Conservation (phyloP, 225 moss, liverwort and hornwort species). For the Antitrichia curtipendula region DNA sequence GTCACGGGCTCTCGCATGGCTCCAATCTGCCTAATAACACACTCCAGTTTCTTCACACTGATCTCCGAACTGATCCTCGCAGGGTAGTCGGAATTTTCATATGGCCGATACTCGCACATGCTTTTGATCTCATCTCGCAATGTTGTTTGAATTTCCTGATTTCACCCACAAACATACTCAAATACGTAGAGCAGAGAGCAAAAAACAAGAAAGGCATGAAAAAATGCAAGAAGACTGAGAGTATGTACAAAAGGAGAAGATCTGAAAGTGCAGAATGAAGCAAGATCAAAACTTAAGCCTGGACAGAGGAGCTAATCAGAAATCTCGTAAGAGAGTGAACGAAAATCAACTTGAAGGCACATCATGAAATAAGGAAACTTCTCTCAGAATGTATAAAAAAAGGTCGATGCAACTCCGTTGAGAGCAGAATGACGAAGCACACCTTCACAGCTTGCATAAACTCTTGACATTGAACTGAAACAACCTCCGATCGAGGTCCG, state of each 20-base stretch:
- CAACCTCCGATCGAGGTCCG: slow-evolving; percentile 65
- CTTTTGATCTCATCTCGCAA: slow-evolving; percentile 80
- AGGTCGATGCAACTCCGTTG: neutral
- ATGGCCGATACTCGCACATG: slow-evolving; percentile 88
- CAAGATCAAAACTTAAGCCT: neutral
- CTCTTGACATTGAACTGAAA: slow-evolving; percentile 75
- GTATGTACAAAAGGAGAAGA: neutral
- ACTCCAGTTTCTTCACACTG: slow-evolving; percentile 60
- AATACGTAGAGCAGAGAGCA: neutral
- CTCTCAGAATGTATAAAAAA: neutral
- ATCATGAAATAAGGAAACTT: neutral
- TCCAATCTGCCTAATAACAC: slow-evolving; percentile 44
- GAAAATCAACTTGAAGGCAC: neutral
- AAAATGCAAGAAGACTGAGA: neutral
- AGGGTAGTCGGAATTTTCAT: slow-evolving; percentile 69
- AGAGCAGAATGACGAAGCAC: neutral
- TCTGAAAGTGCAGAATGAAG: neutral
- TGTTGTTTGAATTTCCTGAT: slow-evolving; percentile 71
- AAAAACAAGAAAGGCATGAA: neutral
- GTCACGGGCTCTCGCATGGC: slow-evolving; percentile 43
- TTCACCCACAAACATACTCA: neutral
- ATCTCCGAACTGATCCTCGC: slow-evolving; percentile 67
- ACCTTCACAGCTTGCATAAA: slow-evolving; percentile 93
- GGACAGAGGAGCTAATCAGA: neutral
- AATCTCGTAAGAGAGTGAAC: neutral